Base-by-base conservation (phyloP, 1,284 basidiomycete genomes). In the Fistulinella cinereoalba region DNA sequence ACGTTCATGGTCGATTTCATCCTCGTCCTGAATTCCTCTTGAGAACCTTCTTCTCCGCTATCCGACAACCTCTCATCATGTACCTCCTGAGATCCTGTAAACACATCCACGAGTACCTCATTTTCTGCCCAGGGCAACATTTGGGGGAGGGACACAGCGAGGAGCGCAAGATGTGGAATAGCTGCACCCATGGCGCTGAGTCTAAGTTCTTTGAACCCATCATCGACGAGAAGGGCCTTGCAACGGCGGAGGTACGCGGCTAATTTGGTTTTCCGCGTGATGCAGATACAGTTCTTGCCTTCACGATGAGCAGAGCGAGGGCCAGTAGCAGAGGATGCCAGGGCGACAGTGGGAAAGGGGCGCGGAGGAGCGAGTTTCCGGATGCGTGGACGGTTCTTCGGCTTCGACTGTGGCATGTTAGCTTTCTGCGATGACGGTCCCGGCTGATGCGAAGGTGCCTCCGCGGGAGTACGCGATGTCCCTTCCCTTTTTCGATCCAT, bases 121-220 rank as follows among this genome's bases (percentile, higher is more conserved):
- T 82, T 72, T 42, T 69, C 56, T 0, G 81, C 60, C 61, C 79
- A 91, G 0, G 91, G 90, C 18, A 95, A 74, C 43, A 88, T 81
- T 9, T 80, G 73, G 1, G 91, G 83, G 6, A 95, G 71, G 15
- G 89, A 85, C 13, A 85, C 76, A 6, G 81, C 70, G 2, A 95
- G 74, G 31, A 84, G 77, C 23, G 89, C 68, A 13, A 92, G 78
- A 57, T 88, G 88, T 2, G 92, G 89, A 44, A 95, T 92, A 0
- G 92, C 92, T 3, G 92, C 90, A 21, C 88, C 87, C 76, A 94
- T 83, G 2, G 92, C 92, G 54, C 80, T 83, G 24, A 95, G 71
- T 62, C 85, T 80, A 19, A 95, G 64, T 3, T 78, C 81, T 52
- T 86, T 87, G 58, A 88, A 87, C 85, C 88, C 91, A 56, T 93